Conservation (phyloP, 2,329 filamentous ascomycete genomes). For the Davidsoniella virescens region DNA sequence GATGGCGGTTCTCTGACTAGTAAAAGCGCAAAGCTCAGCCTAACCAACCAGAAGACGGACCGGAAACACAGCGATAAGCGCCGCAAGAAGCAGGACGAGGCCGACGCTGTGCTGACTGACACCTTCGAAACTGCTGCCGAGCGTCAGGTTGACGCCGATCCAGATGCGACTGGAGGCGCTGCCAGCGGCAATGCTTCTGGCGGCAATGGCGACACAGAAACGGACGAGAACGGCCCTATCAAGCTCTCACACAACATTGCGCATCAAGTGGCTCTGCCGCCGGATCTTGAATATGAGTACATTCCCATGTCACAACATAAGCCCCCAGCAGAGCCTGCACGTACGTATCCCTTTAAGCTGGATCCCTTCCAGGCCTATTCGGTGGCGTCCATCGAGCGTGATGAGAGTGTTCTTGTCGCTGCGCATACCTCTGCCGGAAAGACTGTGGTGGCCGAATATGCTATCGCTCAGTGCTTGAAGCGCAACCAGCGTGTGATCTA, state of each 20-base stretch:
- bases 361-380: conserved; percentile 96
- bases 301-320: conserved; percentile 91
- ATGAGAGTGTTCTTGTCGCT: conserved; percentile 91
- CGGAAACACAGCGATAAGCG: conserved; percentile 37
- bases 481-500: conserved; percentile 98
- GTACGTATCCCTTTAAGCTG: conserved; percentile 73
- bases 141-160: conserved; percentile 45
- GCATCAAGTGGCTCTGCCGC: conserved; percentile 89
- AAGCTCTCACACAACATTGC: conserved; percentile 93
- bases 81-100: conserved; percentile 42
- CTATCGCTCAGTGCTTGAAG: conserved; percentile 91
- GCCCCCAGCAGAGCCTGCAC: conserved; percentile 70
- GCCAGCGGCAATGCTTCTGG: conserved; percentile 1
- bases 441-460: conserved; percentile 95
- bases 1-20: conserved; percentile 32
- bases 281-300: conserved; percentile 86
- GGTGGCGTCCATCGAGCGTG: conserved; percentile 85
- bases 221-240: conserved; percentile 43
- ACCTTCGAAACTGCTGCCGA: conserved; percentile 91
- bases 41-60: background rate
- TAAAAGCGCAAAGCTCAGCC: conserved; percentile 3
- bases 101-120: conserved; percentile 71
- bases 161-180: conserved; percentile 5
- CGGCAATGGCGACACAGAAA: conserved; percentile 22
- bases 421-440: conserved; percentile 97